Base-by-base conservation (phyloP, 139 green algal species). In the Tetraselmis striata region DNA sequence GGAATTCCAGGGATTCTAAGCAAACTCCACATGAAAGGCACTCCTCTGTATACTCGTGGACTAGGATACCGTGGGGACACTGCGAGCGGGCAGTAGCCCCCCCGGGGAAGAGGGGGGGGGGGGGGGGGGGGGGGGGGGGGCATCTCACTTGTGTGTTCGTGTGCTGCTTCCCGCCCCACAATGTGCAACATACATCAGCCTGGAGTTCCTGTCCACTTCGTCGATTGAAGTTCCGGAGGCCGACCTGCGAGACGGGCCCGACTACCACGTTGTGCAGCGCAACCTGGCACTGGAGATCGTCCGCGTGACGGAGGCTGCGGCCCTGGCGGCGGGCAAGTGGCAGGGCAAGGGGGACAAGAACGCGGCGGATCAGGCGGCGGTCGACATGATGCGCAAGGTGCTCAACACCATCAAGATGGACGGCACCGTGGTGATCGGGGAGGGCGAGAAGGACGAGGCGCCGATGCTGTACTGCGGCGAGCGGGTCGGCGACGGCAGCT, bases 231-330 rank as follows among this genome's bases (percentile, higher is more conserved):
- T n/a, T n/a, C 18, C 18, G 45, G 45, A 67, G 18, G 45, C 11
- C 45, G 45, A 67, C 45, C 45, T 67, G 11, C 5, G 11, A 18
- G 18, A 5, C 5, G 45, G 45, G 18, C 45, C 45, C 25, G 77
- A 88, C 32, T 95, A 95, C 86, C 80, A 79, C 1, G 45, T 80
- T 28, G 87, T 93, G 2, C 90, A 93, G 31, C 87, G 93, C 18
- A 97, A 97, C 84, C 82, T 97, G 32, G 94, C 94, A 5, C 85
- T 97, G 5, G 94, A 97, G 86, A 85, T 97, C 0, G 93, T 97
- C 27, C 84, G 93, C 1, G 93, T 96, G 23, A 97, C 94, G 23
- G 94, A 97, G 78, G 93, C 93, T 2, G 92, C 92, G 0, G 93
- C 93, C 0, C 85, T 97, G 1, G 90, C 87, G 2, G 85, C 82